A percentile compares a stretch with the other conserved stretches of the same genome.
These are phyloP conservation scores for Neurospora africana DNA, from an alignment of 495 filamentous ascomycete species.

Conservation along the genomic window DNA sequence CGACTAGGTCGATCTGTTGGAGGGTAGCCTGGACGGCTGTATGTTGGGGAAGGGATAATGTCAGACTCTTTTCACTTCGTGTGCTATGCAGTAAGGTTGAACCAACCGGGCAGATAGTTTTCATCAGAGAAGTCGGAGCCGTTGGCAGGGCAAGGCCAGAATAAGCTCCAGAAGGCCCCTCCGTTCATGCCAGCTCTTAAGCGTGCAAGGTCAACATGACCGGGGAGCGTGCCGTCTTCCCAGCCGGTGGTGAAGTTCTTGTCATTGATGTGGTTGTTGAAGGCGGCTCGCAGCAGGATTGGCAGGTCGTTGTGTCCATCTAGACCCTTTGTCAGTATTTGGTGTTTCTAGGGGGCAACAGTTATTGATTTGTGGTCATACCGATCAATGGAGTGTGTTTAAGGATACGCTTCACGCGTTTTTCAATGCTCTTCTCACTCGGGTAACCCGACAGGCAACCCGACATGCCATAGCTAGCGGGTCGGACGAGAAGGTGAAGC, in stretches of 20 bases:
- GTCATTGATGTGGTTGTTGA: slow-evolving; percentile 69
- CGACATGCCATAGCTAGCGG: slow-evolving; percentile 1
- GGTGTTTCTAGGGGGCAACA: background rate
- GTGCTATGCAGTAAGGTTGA: background rate
- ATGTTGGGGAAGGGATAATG: background rate
- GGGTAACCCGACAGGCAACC: background rate
- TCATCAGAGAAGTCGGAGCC: slow-evolving; percentile 60
- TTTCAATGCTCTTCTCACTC: slow-evolving; percentile 36
- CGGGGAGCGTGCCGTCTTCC: slow-evolving; percentile 49
- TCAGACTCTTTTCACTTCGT: background rate
- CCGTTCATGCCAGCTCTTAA: slow-evolving; percentile 49
- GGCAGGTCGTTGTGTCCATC: slow-evolving; percentile 92
- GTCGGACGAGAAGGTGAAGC: background rate
- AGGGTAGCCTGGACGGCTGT: slow-evolving; percentile 55
- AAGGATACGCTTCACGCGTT: slow-evolving; percentile 61
- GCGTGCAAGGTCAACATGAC: slow-evolving; percentile 73
- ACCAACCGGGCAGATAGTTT: slow-evolving; percentile 46
- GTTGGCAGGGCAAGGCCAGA: slow-evolving; percentile 62
- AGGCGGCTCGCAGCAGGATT: slow-evolving; percentile 54
- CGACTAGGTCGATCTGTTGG: slow-evolving; percentile 74
- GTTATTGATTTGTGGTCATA: slow-evolving; percentile 18
- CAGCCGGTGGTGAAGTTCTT: slow-evolving; percentile 61
- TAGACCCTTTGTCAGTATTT: slow-evolving; percentile 22
- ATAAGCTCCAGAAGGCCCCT: slow-evolving; percentile 91
- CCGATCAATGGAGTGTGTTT: slow-evolving; percentile 70